These are phyloP conservation scores for Rhodosorus marinus DNA, from an alignment of 23 red algal species.

Conservation along the genomic window DNA sequence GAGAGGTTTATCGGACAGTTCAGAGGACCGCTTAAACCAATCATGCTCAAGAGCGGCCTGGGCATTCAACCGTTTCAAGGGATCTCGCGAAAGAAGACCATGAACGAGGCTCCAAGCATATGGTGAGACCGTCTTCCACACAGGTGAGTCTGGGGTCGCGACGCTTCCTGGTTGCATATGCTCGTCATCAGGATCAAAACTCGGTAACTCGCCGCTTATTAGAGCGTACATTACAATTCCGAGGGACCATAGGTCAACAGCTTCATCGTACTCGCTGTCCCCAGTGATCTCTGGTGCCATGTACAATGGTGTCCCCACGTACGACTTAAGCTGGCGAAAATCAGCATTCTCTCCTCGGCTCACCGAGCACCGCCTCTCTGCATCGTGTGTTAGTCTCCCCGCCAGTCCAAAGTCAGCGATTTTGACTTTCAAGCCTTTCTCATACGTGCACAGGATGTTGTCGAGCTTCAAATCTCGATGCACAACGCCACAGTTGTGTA, in stretches of 20 bases:
- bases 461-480: conserved; percentile 70
- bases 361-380: too few relatives aligned
- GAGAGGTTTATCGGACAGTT: too few relatives aligned
- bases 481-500: conserved; percentile 48
- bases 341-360: too few relatives aligned
- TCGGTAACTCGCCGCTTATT: conserved; percentile 58
- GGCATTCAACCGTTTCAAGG: conserved; percentile 29
- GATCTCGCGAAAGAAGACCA: conserved; percentile 36
- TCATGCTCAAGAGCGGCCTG: conserved; percentile 25
- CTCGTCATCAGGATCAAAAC: conserved; percentile 15
- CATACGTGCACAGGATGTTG: conserved; percentile 20
- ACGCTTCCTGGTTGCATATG: conserved; percentile 28
- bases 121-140: conserved; percentile 37
- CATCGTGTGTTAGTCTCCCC: conserved; percentile 18
- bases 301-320: conserved; percentile 53
- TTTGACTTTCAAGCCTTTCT: conserved; percentile 50
- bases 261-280: conserved; percentile 45
- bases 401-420: conserved; percentile 61
- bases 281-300: conserved; percentile 71
- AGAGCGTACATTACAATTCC: conserved; percentile 82
- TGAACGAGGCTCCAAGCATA: conserved; percentile 54
- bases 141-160: conserved; percentile 13
- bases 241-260: conserved; percentile 75
- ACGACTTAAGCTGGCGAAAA: too few relatives aligned
- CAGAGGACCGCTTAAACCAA: conserved; percentile 28